phyloP scores from a whole-genome alignment of 768 basidiomycete species.

The Leccinum ochraceum region DNA sequence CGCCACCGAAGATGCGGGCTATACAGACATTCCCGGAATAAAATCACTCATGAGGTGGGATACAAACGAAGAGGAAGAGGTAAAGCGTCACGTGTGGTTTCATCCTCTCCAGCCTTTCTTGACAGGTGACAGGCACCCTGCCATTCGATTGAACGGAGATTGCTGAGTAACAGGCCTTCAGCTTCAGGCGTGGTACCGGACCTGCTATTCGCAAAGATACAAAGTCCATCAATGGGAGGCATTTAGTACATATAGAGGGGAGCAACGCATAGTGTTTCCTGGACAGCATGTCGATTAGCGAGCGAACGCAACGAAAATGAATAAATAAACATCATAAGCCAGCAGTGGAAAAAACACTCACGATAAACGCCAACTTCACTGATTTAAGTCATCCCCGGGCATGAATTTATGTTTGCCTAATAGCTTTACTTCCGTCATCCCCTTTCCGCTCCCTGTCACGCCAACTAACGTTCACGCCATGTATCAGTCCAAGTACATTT shows the following conservation, averaged over 20 bases:
- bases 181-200: constrained; percentile 11
- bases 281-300: constrained; percentile 12
- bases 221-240: constrained; percentile 23
- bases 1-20: constrained; percentile 22
- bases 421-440: constrained; percentile 76
- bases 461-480: constrained; percentile 55
- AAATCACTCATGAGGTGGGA: constrained; percentile 24
- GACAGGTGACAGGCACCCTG: constrained; percentile 17
- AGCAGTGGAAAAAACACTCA: constrained; percentile 5
- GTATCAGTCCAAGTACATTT: constrained; percentile 14
- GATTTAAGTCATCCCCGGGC: constrained; percentile 44
- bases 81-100: constrained; percentile 29
- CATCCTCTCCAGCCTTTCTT: constrained; percentile 13
- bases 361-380: constrained; percentile 21
- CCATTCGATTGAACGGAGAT: constrained; percentile 8
- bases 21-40: constrained; percentile 17
- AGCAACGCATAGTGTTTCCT: constrained; percentile 20
- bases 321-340: background rate
- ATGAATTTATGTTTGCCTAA: constrained; percentile 78
- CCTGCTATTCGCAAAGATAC: constrained; percentile 31
- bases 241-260: constrained; percentile 26
- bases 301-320: background rate
- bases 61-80: constrained; percentile 16
- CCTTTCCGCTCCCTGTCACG: constrained; percentile 89
- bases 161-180: constrained; percentile 15